Evolutionary conservation across 164 flowering plant species (phyloP).

Genomic region (Stephania cephalantha): DNA sequence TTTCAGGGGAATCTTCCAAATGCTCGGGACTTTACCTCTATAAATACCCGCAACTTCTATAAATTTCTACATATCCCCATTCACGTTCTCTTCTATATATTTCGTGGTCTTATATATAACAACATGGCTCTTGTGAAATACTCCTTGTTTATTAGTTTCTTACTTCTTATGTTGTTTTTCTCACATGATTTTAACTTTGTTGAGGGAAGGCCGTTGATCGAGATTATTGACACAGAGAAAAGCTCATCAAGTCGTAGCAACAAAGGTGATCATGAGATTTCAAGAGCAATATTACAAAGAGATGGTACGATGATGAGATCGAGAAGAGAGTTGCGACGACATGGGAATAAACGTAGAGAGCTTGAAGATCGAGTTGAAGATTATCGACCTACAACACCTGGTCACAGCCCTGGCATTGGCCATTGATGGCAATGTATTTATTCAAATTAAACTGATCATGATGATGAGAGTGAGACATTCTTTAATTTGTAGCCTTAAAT

Average conservation of each 20-base stretch:
- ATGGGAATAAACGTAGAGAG: not conserved
- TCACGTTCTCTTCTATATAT: not conserved
- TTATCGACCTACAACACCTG: slow-evolving; percentile 29
- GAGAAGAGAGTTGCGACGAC: not conserved
- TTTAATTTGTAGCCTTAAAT: too few species aligned
- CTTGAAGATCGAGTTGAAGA: slow-evolving; percentile 9
- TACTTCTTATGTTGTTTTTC: slow-evolving; percentile 19
- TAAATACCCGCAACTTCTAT: too few species aligned
- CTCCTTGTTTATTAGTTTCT: not conserved
- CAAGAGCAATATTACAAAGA: not conserved
- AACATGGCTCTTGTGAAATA: not conserved
- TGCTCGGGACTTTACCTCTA: not conserved
- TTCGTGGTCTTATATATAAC: too few species aligned
- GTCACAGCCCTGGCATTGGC: slow-evolving; percentile 40
- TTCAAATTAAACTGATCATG: too few species aligned
- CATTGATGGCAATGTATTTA: slow-evolving; percentile 9
- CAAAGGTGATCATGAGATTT: slow-evolving; percentile 1
- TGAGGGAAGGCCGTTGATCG: slow-evolving; percentile 22
- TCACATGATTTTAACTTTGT: slow-evolving; percentile 7
- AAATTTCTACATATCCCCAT: too few species aligned
- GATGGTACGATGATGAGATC: not conserved
- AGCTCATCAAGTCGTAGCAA: not conserved
- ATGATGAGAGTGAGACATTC: too few species aligned
- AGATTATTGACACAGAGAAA: slow-evolving; percentile 5
- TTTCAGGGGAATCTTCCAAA: not conserved